Evolutionary conservation across 371 early-diverging fungal species (phyloP), one percentile per base, ranked within the genome.

Genomic region (Phascolomyces articulosus): DNA sequence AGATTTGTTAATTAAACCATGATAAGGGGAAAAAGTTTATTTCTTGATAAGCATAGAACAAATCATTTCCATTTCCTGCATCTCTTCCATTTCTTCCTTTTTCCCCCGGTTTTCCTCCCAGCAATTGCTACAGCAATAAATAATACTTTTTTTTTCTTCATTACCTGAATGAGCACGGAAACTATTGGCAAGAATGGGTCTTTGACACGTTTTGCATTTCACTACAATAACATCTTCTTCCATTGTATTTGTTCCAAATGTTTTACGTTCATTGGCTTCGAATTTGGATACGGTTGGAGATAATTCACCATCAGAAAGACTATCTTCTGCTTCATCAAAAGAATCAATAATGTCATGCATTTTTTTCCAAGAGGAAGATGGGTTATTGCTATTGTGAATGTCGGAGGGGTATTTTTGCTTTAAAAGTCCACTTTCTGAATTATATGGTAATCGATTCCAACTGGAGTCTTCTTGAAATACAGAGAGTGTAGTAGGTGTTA

Each of bases 201-300:
- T 61, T 23, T 73, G 51, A 29, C 83, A 83, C 3, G 68, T 53
- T 23, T 71, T 79, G 67, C 83, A 83, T 28, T 73, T 71, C 8
- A 80, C 68, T 9, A 77, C 66, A 9, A 80, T 65, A 1, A 68
- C 64, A 21, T 83, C 80, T 20, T 83, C 80, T 54, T 80, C 77
- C 71, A 83, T 73, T 13, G 83, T 80, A 65, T 74, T 69, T 7
- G 68, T 58, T 8, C 83, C 83, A 62, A 71, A 78, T 34, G 72
- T 72, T 23, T 72, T 72, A 60, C 76, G 63, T 27, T 79, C 80
- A 24, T 66, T 67, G 6, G 53, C 44, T 40, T 74, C 66, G 29
- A 79, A 68, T 34, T 63, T 60, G n/a, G 71, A 73, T 16, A 63
- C 70, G 10, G 62, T 58, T 1, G 78, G 74, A 15, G 74, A 76